A percentile compares a stretch with the other conserved stretches of the same genome.
Conservation (phyloP, 169 alveolate species). For the Cryptosporidium meleagridis region DNA sequence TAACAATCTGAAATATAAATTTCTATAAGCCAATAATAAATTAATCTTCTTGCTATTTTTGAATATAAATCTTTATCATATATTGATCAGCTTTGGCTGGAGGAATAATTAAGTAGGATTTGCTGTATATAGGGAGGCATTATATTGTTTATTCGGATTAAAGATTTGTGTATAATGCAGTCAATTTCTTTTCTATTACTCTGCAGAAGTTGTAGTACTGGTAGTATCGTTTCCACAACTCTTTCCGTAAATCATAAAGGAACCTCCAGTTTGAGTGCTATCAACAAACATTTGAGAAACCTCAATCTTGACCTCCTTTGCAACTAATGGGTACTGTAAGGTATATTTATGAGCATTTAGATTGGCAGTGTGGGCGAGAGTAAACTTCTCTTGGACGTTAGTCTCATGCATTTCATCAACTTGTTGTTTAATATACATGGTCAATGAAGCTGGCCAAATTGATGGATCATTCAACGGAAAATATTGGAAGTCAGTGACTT, state of each 20-base stretch:
- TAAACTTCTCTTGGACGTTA: slow-evolving; percentile 53
- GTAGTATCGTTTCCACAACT: slow-evolving; percentile 12
- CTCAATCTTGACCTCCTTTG: slow-evolving; percentile 53
- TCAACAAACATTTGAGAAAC: slow-evolving; percentile 71
- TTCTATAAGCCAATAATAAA: slow-evolving; percentile 15
- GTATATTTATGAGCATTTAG: slow-evolving; percentile 36
- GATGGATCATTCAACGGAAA: slow-evolving; percentile 78
- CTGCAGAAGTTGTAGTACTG: neutral
- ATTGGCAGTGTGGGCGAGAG: slow-evolving; percentile 67
- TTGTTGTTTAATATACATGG: slow-evolving; percentile 62
- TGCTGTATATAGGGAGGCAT: neutral
- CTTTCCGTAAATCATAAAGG: slow-evolving; percentile 67
- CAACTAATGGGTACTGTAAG: slow-evolving; percentile 47
- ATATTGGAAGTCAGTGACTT: slow-evolving; percentile 80
- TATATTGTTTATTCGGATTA: neutral
- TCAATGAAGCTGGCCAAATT: slow-evolving; percentile 78
- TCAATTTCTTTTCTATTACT: neutral
- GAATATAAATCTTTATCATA: slow-evolving; percentile 15
- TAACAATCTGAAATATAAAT: slow-evolving; percentile 9
- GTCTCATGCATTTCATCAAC: slow-evolving; percentile 73
- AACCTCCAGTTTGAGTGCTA: slow-evolving; percentile 71
- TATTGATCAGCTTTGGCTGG: neutral
- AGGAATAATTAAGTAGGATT: neutral
- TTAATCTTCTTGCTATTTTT: slow-evolving; percentile 8
- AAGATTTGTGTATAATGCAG: neutral